Evolutionary conservation across 495 filamentous ascomycete species (phyloP).

Genomic region (Penicillium chermesinum): DNA sequence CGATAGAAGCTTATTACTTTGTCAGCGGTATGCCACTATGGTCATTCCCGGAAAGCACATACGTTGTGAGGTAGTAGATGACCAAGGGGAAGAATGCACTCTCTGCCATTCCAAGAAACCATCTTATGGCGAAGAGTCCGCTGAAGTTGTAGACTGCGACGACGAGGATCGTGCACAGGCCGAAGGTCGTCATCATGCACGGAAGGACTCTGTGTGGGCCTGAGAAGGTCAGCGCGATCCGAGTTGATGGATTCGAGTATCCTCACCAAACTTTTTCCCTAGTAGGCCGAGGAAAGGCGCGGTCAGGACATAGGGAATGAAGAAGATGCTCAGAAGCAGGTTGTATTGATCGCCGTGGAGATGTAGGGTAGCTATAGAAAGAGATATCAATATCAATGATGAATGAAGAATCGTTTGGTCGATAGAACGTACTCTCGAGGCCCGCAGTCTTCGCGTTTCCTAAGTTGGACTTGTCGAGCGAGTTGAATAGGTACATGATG

Average conservation of each 20-base stretch:
- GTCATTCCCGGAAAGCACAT: not conserved
- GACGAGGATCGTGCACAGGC: slow-evolving; percentile 52
- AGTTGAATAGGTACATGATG: slow-evolving; percentile 62
- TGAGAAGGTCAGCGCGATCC: not conserved
- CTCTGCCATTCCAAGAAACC: slow-evolving; percentile 65
- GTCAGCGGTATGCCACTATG: not conserved
- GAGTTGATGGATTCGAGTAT: not conserved
- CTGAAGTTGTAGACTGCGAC: slow-evolving; percentile 56
- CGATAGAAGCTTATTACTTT: slow-evolving; percentile 54
- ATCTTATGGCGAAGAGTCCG: slow-evolving; percentile 56
- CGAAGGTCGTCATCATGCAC: slow-evolving; percentile 63
- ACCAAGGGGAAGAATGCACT: slow-evolving; percentile 70
- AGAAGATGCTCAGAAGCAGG: slow-evolving; percentile 67
- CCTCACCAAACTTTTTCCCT: slow-evolving; percentile 56
- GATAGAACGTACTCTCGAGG: slow-evolving; percentile 35
- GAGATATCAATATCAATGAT: not conserved
- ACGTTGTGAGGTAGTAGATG: slow-evolving; percentile 52
- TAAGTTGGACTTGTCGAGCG: slow-evolving; percentile 63
- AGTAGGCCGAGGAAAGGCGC: slow-evolving; percentile 63
- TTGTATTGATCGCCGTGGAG: slow-evolving; percentile 65
- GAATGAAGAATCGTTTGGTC: not conserved
- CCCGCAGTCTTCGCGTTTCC: slow-evolving; percentile 68
- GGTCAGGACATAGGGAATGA: slow-evolving; percentile 69
- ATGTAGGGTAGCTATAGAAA: slow-evolving; percentile 38
- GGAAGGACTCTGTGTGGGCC: slow-evolving; percentile 56